These are phyloP conservation scores for Aspergillus pseudonomiae DNA, from an alignment of 2,329 filamentous ascomycete species.

Conservation along the genomic window DNA sequence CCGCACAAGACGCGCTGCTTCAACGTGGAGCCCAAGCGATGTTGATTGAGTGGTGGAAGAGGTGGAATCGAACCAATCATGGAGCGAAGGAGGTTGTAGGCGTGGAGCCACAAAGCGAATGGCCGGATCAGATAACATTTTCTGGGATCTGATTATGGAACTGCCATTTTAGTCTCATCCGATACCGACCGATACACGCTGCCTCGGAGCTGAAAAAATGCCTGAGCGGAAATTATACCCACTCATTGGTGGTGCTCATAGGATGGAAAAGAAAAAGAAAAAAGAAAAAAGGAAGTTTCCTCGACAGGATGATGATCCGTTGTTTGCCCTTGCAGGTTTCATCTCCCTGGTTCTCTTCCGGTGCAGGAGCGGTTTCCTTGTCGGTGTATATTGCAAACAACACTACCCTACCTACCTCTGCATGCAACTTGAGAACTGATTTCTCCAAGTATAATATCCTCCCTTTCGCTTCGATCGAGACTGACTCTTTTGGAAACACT, in stretches of 20 bases:
- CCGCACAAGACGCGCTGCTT: conserved; percentile 4
- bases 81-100: background rate
- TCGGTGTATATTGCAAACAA: background rate
- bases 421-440: background rate
- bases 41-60: background rate
- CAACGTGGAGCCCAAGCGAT: conserved; percentile 4
- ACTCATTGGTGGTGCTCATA: background rate
- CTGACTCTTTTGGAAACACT: background rate
- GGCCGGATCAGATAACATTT: conserved; percentile 16
- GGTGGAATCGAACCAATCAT: background rate
- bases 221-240: conserved; percentile 2
- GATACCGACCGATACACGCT: background rate
- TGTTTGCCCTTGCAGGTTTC: background rate
- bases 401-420: background rate
- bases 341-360: background rate
- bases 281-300: background rate
- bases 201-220: conserved; percentile 1
- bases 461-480: background rate
- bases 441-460: background rate
- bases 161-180: conserved; percentile 8
- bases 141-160: conserved; percentile 4
- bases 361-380: background rate
- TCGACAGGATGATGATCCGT: background rate
- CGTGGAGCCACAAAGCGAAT: conserved; percentile 2
- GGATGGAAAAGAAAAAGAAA: background rate